phyloP scores from a whole-genome alignment of 148 eudicot species.

The Camellia lanceoleosa region DNA sequence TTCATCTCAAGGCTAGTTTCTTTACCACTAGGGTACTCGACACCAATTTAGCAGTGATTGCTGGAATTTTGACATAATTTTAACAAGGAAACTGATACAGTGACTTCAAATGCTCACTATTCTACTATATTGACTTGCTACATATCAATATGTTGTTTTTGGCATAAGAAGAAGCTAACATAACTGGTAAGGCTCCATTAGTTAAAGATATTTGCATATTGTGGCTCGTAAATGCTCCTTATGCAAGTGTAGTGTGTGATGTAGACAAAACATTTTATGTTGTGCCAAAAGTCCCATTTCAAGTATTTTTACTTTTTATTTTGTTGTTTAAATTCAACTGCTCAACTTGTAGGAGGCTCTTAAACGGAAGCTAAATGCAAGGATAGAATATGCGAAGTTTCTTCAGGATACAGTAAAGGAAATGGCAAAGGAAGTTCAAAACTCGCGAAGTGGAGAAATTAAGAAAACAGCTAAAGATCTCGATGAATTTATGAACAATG shows the following conservation, averaged over 20 bases:
- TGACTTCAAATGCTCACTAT: not conserved
- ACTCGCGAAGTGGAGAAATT: constrained; percentile 69
- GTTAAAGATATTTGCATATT: not conserved
- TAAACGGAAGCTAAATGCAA: constrained; percentile 68
- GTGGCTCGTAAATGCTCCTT: constrained; percentile 14
- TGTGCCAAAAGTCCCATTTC: not conserved
- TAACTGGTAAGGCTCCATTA: not conserved
- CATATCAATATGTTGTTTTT: not conserved
- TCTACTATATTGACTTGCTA: too few relatives aligned
- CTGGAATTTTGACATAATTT: not conserved
- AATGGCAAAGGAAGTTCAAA: constrained; percentile 87
- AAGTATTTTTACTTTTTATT: not conserved
- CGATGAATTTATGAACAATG: constrained; percentile 76
- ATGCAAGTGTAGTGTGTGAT: not conserved
- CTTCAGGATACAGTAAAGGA: constrained; percentile 84
- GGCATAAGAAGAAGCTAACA: not conserved
- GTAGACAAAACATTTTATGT: not conserved
- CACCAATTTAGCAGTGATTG: not conserved
- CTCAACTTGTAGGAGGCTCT: constrained; percentile 55
- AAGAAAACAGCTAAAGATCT: constrained; percentile 83
- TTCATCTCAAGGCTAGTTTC: too few relatives aligned
- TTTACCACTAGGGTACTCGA: too few relatives aligned
- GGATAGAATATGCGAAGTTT: constrained; percentile 88
- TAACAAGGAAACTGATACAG: not conserved
- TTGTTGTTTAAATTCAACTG: not conserved